Conservation (phyloP, 257 asterid species). For the Solanum neorickii region DNA sequence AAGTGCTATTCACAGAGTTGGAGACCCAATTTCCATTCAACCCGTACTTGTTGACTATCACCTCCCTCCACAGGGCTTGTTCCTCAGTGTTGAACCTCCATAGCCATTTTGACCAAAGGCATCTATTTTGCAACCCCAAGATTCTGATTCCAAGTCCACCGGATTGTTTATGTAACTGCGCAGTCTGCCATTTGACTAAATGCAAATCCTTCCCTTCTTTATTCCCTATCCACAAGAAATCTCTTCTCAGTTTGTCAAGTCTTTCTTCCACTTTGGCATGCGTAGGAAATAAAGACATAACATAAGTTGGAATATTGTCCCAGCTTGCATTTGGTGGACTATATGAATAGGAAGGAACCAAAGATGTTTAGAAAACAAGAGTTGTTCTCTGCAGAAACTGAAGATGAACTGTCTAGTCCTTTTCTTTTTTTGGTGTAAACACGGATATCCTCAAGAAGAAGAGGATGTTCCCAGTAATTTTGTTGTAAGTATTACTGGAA, state of each 20-base stretch:
- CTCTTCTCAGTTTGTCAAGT: not conserved
- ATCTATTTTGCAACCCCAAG: not conserved
- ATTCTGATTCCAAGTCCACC: not conserved
- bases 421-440: no score
- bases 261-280: not conserved
- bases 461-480: no score
- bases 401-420: no score
- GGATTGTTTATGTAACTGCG: not conserved
- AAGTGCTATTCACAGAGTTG: not conserved
- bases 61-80: not conserved
- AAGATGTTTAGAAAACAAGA: no score
- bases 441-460: no score
- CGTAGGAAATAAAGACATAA: not conserved
- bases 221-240: not conserved
- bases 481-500: no score
- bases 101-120: not conserved
- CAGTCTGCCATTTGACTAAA: not conserved
- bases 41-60: not conserved
- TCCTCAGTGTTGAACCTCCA: not conserved
- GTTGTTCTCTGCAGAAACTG: no score
- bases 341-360: no score
- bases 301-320: not conserved
- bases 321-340: no score
- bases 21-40: not conserved
- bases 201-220: not conserved